Evolutionary conservation across 2,329 filamentous ascomycete genomes (phyloP).

Genomic region (Chaetothyriales sp.): DNA sequence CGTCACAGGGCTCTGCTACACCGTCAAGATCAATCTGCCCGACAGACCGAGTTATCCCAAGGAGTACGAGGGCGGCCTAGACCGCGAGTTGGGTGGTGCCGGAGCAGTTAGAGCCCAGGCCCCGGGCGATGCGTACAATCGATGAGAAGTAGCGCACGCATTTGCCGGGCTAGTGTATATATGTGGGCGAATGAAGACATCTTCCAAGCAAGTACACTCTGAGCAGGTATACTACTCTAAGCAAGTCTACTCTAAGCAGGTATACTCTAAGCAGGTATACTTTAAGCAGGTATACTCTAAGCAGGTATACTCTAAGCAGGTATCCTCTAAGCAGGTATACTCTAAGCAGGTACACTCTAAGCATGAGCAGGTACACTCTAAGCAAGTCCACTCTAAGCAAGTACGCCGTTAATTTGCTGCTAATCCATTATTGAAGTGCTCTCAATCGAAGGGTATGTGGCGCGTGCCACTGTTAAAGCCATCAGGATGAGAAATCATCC

Average conservation of each 20-base stretch:
- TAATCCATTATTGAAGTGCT: neutral
- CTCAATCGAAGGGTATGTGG: neutral
- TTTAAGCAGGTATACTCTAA: no score
- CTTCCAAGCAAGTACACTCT: no score
- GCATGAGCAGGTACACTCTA: no score
- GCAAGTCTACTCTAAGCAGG: no score
- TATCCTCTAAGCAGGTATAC: no score
- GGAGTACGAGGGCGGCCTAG: constrained; percentile 55
- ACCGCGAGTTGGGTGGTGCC: constrained; percentile 60
- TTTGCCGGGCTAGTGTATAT: neutral
- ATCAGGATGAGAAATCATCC: neutral
- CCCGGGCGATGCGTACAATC: neutral
- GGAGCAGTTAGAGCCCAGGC: constrained; percentile 42
- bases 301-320: no score
- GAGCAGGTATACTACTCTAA: no score
- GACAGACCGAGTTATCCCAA: constrained; percentile 56
- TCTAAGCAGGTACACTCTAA: no score
- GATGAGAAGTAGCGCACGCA: constrained; percentile 24
- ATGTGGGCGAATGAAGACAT: constrained; percentile 3
- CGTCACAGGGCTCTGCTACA: constrained; percentile 52
- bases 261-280: no score
- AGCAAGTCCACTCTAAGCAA: no score
- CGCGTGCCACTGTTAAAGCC: neutral
- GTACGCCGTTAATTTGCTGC: neutral
- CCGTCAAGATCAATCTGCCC: constrained; percentile 57